Conservation (phyloP, 23 red algal species). For the Gracilaria domingensis region DNA sequence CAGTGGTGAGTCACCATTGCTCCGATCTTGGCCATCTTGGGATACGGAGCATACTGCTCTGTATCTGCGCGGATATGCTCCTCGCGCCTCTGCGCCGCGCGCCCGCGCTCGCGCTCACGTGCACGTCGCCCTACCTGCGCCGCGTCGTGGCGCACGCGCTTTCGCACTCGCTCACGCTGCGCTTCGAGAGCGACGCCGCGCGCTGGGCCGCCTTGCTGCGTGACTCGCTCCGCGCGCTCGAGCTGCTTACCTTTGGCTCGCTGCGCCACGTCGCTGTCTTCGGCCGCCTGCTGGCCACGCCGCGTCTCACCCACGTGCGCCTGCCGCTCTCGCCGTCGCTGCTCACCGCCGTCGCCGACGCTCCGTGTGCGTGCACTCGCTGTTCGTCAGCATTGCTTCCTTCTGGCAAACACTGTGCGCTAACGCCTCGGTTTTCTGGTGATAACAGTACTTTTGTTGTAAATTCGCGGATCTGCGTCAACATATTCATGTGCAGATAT, state of each 20-base stretch:
- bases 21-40: too few species aligned
- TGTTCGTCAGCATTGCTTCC: not conserved
- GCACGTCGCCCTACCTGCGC: too few species aligned
- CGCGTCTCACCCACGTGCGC: not conserved
- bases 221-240: not conserved
- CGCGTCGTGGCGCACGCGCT: too few species aligned
- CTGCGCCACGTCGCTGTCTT: not conserved
- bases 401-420: not conserved
- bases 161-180: too few species aligned
- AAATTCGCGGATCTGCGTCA: not conserved
- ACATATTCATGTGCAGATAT: slow-evolving; percentile 39
- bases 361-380: not conserved
- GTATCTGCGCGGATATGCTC: too few species aligned
- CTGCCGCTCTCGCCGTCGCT: not conserved
- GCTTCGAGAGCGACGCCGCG: slow-evolving; percentile 22
- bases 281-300: not conserved
- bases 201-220: not conserved
- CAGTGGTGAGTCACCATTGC: too few species aligned
- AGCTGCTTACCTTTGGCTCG: slow-evolving; percentile 14
- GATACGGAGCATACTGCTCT: too few species aligned
- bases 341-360: not conserved
- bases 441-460: slow-evolving; percentile 9
- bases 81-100: too few species aligned
- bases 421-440: slow-evolving; percentile 4
- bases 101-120: too few species aligned